Evolutionary conservation across 495 filamentous ascomycete genomes (phyloP).

Genomic region (Penicillium maclennaniae): DNA sequence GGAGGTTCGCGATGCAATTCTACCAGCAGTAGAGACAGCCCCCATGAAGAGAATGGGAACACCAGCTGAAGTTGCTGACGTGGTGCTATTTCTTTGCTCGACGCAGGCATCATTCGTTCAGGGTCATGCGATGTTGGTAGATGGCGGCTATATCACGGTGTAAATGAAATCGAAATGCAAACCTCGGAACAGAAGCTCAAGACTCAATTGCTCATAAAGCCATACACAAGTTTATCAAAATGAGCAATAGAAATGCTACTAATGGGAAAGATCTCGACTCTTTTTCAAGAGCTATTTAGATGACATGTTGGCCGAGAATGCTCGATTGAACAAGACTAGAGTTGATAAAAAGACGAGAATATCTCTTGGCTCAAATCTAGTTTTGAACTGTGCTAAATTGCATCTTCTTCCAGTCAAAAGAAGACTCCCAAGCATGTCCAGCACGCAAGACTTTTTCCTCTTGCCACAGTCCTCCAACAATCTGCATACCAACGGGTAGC

Average conservation of each 20-base stretch:
- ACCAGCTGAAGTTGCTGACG: constrained; percentile 47
- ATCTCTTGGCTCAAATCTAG: not conserved
- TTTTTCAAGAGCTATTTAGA: not conserved
- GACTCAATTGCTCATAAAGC: not conserved
- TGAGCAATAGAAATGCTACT: not conserved
- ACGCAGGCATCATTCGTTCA: constrained; percentile 48
- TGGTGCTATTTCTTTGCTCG: constrained; percentile 46
- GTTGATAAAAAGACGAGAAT: not conserved
- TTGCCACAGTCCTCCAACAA: constrained; percentile 46
- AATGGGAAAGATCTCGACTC: too few species aligned
- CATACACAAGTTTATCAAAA: not conserved
- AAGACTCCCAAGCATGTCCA: constrained; percentile 50
- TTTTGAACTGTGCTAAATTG: constrained; percentile 8
- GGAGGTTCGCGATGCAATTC: constrained; percentile 32
- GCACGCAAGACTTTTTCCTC: constrained; percentile 42
- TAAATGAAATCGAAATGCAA: not conserved
- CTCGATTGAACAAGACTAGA: not conserved
- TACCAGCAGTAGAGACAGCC: constrained; percentile 40
- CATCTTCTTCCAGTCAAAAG: constrained; percentile 45
- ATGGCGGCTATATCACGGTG: constrained; percentile 49
- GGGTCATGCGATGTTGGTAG: constrained; percentile 49
- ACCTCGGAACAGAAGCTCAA: not conserved
- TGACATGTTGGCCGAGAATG: not conserved
- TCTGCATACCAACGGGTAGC: constrained; percentile 56
- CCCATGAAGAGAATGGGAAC: constrained; percentile 51